Evolutionary conservation across 2,329 filamentous ascomycete genomes (phyloP).

Genomic region (Lasiodiplodia sp.): DNA sequence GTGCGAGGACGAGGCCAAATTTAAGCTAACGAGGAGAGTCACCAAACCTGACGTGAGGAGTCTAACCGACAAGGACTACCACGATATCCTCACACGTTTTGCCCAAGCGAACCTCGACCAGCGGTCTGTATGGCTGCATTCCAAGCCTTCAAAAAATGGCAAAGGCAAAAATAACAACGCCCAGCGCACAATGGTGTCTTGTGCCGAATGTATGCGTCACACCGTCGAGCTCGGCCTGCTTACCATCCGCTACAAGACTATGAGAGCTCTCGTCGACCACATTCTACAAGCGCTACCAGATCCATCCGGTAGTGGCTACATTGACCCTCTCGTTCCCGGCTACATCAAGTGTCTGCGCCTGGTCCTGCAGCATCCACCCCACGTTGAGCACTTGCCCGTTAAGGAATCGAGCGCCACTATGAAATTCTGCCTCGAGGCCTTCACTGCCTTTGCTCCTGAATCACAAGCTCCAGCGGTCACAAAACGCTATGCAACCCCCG

Average conservation of each 20-base stretch:
- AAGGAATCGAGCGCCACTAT: slow-evolving; percentile 73
- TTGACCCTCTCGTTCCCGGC: slow-evolving; percentile 74
- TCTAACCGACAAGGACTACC: no score
- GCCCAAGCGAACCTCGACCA: not conserved
- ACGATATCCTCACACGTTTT: not conserved
- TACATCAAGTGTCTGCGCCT: slow-evolving; percentile 79
- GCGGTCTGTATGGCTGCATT: not conserved
- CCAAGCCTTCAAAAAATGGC: slow-evolving; percentile 1
- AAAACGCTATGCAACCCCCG: slow-evolving; percentile 34
- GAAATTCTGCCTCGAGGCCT: slow-evolving; percentile 73
- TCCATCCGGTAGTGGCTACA: slow-evolving; percentile 64
- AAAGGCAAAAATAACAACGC: slow-evolving; percentile 32
- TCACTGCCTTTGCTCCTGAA: slow-evolving; percentile 51
- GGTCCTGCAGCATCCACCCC: slow-evolving; percentile 75
- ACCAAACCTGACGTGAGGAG: no score
- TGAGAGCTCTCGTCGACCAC: slow-evolving; percentile 81
- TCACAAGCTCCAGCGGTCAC: slow-evolving; percentile 38
- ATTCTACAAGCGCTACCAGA: slow-evolving; percentile 76
- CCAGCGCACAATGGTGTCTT: slow-evolving; percentile 67
- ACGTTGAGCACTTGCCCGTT: slow-evolving; percentile 78
- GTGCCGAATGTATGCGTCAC: slow-evolving; percentile 74
- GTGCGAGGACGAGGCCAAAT: not conserved
- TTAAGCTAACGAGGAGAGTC: not conserved
- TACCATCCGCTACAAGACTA: slow-evolving; percentile 76
- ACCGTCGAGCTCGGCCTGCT: slow-evolving; percentile 73